Conservation (phyloP, 2,329 filamentous ascomycete genomes). For the Colletotrichum truncatum region DNA sequence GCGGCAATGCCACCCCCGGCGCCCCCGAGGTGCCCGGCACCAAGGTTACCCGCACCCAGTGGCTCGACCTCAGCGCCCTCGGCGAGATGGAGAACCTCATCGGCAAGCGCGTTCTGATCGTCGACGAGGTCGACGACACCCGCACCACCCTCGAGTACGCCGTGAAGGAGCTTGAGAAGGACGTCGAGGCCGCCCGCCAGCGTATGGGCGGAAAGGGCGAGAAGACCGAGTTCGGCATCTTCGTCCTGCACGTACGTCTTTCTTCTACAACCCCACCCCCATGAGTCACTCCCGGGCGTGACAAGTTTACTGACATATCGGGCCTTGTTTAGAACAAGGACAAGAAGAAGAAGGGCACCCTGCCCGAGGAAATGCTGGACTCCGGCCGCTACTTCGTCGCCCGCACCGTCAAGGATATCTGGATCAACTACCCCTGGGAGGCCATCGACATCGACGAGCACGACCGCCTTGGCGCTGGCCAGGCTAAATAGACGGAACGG, state of each 20-base stretch:
- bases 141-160: conserved; percentile 94
- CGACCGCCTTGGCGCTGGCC: conserved; percentile 72
- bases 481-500: conserved; percentile 40
- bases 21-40: conserved; percentile 83
- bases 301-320: conserved; percentile 18
- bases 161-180: conserved; percentile 92
- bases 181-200: conserved; percentile 83
- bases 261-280: background rate
- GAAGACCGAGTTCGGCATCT: conserved; percentile 91
- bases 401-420: conserved; percentile 88
- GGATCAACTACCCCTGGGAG: conserved; percentile 99
- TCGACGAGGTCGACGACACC: conserved; percentile 96
- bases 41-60: conserved; percentile 97
- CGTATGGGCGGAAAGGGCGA: conserved; percentile 70
- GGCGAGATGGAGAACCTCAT: conserved; percentile 87
- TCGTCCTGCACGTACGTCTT: conserved; percentile 85
- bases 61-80: conserved; percentile 89
- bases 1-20: conserved; percentile 54
- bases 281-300: background rate
- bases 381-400: conserved; percentile 83
- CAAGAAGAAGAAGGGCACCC: conserved; percentile 89
- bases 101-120: conserved; percentile 90
- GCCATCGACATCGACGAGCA: conserved; percentile 94
- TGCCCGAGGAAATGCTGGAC: conserved; percentile 81
- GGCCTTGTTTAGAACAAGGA: conserved; percentile 93